Percentiles rank a stretch among this genome's conserved stretches.
Evolutionary conservation across 2,329 filamentous ascomycete genomes (phyloP).

Genomic region (Phaeosphaeriaceae sp.): DNA sequence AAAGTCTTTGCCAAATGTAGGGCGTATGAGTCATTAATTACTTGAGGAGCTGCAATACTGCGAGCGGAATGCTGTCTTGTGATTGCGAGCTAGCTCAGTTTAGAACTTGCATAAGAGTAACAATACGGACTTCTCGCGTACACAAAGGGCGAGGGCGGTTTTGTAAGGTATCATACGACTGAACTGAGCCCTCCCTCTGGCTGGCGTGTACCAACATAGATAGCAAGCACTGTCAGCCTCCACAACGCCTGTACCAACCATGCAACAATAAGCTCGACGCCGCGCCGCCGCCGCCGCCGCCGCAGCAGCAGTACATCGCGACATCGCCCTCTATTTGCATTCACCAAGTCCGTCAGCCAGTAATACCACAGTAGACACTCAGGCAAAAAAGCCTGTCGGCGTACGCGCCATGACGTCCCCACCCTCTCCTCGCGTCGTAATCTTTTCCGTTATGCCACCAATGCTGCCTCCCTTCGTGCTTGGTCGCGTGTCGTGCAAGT

Average conservation of each 20-base stretch:
- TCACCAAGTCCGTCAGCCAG: no score
- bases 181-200: not conserved
- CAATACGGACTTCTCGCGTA: no score
- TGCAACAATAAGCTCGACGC: not conserved
- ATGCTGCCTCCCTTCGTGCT: not conserved
- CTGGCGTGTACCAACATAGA: not conserved
- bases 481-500: conserved; percentile 11
- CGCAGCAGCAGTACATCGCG: no score
- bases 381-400: not conserved
- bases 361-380: not conserved
- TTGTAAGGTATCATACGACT: no score
- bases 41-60: not conserved
- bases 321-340: not conserved
- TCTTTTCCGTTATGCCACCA: not conserved
- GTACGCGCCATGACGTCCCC: not conserved
- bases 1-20: not conserved
- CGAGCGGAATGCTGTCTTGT: not conserved
- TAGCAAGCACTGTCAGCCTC: not conserved
- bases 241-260: not conserved
- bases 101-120: no score
- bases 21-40: conserved; percentile 1
- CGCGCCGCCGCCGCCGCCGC: no score
- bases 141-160: no score
- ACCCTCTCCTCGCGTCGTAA: not conserved
- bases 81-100: no score